Base-by-base conservation (phyloP, 2,329 filamentous ascomycete species). In the Cladosporium sp. region DNA sequence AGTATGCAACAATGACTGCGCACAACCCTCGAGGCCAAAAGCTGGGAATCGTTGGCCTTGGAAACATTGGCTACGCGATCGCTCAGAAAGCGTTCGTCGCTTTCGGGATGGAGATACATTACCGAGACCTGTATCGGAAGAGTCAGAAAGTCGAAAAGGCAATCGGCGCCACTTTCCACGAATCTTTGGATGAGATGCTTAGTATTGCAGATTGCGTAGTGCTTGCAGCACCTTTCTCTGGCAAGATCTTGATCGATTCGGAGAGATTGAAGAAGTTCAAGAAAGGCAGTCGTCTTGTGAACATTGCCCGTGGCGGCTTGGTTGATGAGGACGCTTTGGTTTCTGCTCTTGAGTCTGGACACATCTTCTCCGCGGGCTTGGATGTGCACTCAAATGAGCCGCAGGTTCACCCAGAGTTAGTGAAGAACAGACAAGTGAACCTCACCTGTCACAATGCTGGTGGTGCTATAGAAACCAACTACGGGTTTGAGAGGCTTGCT, bases 91-190 rank as follows among this genome's bases (percentile, higher is more conserved):
- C 76, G 0, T 65, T 68, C 15, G 58, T 71, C 0, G 80, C 79
- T 0, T 85, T 88, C 56, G 82, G 79, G 38, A 88, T 89, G 85
- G 67, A 73, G 39, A 77, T 89, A 50, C 86, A 86, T 62, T 73
- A 78, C 61, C 2, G 36, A 3, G 22, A 27, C 9, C 22, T 27
- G 22, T 27, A 27, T 9, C 22, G 9, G 22, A 27, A 27, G 22
- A 27, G 22, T 9, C 22, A 27, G 22, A 27, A 27, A 9, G 4
- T 27, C 4, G 22, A 27, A 9, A 9, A 27, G 4, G 22, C 22
- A 4, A 9, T 27, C 22, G 42, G 42, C 3, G 42, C 42, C 7
- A 29, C 30, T 13, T 44, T 34, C n/a, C 42, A 44, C 54, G 76
- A 78, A 54, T 69, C 65, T 1, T 66, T 86, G 3, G 69, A 76